Evolutionary conservation across 2,329 filamentous ascomycete species (phyloP).

Genomic region (Scedosporium minutisporum): DNA sequence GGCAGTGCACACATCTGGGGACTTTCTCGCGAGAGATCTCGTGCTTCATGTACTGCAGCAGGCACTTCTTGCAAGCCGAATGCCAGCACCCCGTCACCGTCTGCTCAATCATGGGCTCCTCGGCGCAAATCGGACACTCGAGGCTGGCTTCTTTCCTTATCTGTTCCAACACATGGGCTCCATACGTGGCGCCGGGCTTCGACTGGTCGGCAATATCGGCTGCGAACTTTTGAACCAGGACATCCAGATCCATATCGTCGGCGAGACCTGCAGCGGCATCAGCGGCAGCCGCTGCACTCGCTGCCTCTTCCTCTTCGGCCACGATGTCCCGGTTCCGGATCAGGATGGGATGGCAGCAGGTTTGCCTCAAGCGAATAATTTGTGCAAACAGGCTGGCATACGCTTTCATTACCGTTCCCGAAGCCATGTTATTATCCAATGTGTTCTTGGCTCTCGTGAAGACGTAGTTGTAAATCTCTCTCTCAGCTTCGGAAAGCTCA

Average conservation of each 20-base stretch:
- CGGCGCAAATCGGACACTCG: conserved; percentile 90
- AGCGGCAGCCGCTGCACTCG: conserved; percentile 62
- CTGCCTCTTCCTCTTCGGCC: conserved; percentile 79
- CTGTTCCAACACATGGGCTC: conserved; percentile 77
- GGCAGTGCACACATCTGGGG: conserved; percentile 84
- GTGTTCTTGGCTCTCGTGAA: conserved; percentile 73
- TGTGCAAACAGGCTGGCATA: conserved; percentile 97
- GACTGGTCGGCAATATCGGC: conserved; percentile 49
- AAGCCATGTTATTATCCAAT: conserved; percentile 78
- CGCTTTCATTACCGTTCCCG: conserved; percentile 86
- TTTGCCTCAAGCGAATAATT: conserved; percentile 83
- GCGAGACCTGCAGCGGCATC: conserved; percentile 73
- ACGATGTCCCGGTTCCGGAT: conserved; percentile 78
- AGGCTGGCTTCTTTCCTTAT: conserved; percentile 82
- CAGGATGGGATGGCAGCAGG: conserved; percentile 85
- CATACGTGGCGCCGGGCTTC: conserved; percentile 58
- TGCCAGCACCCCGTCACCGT: conserved; percentile 97
- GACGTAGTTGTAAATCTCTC: conserved; percentile 88
- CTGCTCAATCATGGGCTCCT: conserved; percentile 92
- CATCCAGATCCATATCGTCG: conserved; percentile 92
- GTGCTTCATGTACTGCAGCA: conserved; percentile 84
- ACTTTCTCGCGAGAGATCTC: conserved; percentile 66
- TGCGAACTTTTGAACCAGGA: conserved; percentile 77
- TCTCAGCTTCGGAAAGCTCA: conserved; percentile 73
- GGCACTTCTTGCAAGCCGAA: conserved; percentile 86